These are phyloP conservation scores for Megacollybia marginata DNA, from an alignment of 768 basidiomycete species.

Conservation along the genomic window DNA sequence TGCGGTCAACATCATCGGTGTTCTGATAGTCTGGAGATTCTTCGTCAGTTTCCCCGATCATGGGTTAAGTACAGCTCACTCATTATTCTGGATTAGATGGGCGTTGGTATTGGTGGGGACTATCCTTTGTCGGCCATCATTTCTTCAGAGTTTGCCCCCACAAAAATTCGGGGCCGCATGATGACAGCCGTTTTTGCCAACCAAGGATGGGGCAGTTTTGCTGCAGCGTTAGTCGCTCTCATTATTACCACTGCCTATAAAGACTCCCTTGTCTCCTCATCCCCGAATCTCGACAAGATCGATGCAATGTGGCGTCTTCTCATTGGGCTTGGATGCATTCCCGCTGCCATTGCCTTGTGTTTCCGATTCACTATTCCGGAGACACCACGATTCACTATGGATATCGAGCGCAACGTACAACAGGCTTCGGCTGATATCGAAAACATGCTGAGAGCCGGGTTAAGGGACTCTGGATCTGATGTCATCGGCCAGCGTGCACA, in stretches of 20 bases:
- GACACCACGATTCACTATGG: conserved; percentile 89
- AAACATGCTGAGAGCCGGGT: conserved; percentile 45
- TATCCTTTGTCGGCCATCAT: conserved; percentile 84
- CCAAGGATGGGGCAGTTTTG: conserved; percentile 85
- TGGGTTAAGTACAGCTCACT: not conserved
- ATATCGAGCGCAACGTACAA: conserved; percentile 77
- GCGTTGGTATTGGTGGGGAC: conserved; percentile 83
- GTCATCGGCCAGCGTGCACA: conserved; percentile 51
- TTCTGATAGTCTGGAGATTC: conserved; percentile 79
- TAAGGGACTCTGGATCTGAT: conserved; percentile 48
- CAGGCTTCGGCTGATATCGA: conserved; percentile 72
- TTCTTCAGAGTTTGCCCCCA: conserved; percentile 82
- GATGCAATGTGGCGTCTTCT: conserved; percentile 83
- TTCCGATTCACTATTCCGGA: conserved; percentile 92
- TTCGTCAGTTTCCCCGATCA: conserved; percentile 31
- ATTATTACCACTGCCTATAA: conserved; percentile 68
- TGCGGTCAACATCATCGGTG: conserved; percentile 67
- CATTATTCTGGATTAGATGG: conserved; percentile 43
- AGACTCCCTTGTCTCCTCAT: conserved; percentile 34
- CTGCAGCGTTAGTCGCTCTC: conserved; percentile 59
- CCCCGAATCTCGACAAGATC: conserved; percentile 37
- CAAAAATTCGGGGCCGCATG: conserved; percentile 70
- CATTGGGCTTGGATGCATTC: conserved; percentile 83
- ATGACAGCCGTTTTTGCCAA: conserved; percentile 85
- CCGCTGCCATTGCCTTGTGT: conserved; percentile 78